Conservation (phyloP, 495 filamentous ascomycete genomes). For the Chaetomidium leptoderma region DNA sequence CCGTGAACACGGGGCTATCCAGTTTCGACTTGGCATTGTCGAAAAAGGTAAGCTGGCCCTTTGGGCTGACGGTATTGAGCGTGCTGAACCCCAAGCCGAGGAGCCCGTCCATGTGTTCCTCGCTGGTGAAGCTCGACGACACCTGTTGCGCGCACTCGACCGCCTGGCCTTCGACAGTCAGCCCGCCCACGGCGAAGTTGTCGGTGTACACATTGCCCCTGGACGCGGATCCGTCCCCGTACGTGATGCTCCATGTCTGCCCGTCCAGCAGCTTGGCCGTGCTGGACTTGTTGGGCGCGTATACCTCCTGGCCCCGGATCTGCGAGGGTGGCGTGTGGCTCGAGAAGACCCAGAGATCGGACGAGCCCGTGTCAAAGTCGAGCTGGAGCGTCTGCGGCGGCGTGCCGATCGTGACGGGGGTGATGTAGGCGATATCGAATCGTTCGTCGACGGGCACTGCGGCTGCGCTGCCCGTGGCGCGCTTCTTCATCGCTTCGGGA, state of each 20-base stretch:
- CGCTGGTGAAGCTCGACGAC: conserved; percentile 57
- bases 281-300: conserved; percentile 47
- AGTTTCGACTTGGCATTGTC: conserved; percentile 59
- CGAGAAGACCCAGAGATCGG: conserved; percentile 61
- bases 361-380: conserved; percentile 73
- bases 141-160: conserved; percentile 64
- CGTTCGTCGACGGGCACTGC: conserved; percentile 50
- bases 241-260: conserved; percentile 61
- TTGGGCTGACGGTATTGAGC: conserved; percentile 66
- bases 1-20: conserved; percentile 61
- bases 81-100: conserved; percentile 67
- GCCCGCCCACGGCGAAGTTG: conserved; percentile 61
- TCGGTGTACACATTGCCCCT: conserved; percentile 66
- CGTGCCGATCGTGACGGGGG: conserved; percentile 61
- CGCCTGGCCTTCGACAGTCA: conserved; percentile 59
- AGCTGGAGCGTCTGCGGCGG: conserved; percentile 57
- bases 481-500: conserved; percentile 21
- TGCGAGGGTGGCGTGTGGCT: conserved; percentile 26
- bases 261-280: conserved; percentile 49
- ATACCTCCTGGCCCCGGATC: conserved; percentile 53
- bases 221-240: conserved; percentile 67
- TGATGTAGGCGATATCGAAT: conserved; percentile 64
- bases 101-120: conserved; percentile 64
- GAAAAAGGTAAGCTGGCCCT: conserved; percentile 63
- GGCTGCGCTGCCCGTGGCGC: conserved; percentile 44